Evolutionary conservation across 139 green algal genomes (phyloP).

Genomic region (Choricystis sp.): DNA sequence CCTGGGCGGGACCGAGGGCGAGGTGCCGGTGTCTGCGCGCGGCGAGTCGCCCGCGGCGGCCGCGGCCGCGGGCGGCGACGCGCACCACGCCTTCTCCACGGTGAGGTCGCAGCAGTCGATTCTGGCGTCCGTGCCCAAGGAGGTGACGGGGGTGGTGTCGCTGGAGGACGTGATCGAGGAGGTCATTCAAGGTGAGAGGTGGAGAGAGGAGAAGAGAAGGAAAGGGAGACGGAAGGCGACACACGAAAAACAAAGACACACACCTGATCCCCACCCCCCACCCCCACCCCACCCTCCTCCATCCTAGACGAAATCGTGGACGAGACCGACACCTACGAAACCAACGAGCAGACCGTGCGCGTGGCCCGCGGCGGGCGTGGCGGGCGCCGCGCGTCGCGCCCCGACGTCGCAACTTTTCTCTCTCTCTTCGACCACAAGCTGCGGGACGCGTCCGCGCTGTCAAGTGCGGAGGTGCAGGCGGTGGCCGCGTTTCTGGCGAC

Average conservation of each 20-base stretch:
- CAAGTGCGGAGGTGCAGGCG: slow-evolving; percentile 21
- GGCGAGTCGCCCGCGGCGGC: too few species aligned
- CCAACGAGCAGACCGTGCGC: slow-evolving; percentile 7
- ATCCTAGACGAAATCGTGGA: slow-evolving; percentile 28
- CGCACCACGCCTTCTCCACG: neutral
- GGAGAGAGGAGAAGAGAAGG: neutral
- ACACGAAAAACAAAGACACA: too few species aligned
- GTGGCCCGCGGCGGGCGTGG: neutral
- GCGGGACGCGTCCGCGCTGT: slow-evolving; percentile 8
- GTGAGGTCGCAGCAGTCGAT: slow-evolving; percentile 1
- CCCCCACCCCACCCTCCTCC: too few species aligned
- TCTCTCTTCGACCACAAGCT: slow-evolving; percentile 32
- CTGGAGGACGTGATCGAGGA: slow-evolving; percentile 43
- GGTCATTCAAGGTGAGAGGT: slow-evolving; percentile 24
- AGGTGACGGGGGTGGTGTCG: slow-evolving; percentile 37
- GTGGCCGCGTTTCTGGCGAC: slow-evolving; percentile 21
- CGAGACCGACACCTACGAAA: slow-evolving; percentile 29
- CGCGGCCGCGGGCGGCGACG: too few species aligned
- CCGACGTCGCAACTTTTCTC: slow-evolving; percentile 17
- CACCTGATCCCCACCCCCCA: too few species aligned
- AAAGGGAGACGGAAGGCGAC: too few species aligned
- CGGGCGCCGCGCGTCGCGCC: neutral
- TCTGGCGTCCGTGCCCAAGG: neutral
- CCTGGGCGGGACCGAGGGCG: too few species aligned
- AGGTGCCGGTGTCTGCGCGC: too few species aligned